Evolutionary conservation across 495 filamentous ascomycete genomes (phyloP).

Genomic region (Pseudevernia furfuracea): DNA sequence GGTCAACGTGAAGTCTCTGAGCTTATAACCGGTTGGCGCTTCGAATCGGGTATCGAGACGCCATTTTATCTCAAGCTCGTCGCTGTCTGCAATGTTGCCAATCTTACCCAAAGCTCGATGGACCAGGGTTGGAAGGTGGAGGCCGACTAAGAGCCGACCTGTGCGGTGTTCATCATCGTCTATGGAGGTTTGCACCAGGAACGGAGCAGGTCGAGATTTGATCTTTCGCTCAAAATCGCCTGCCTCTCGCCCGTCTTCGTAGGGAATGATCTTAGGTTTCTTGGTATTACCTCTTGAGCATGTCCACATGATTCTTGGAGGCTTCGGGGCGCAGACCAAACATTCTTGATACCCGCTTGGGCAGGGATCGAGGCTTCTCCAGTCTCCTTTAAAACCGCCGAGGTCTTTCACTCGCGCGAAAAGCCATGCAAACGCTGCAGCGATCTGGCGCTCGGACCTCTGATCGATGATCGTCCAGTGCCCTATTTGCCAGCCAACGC

Average conservation of each 20-base stretch:
- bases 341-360: constrained; percentile 24
- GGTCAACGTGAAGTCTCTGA: constrained; percentile 35
- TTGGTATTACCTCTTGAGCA: constrained; percentile 10
- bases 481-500: constrained; percentile 27
- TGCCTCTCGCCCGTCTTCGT: constrained; percentile 32
- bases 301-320: constrained; percentile 31
- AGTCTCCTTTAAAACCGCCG: constrained; percentile 17
- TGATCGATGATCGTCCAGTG: constrained; percentile 30
- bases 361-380: constrained; percentile 21
- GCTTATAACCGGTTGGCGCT: constrained; percentile 29
- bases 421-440: constrained; percentile 34
- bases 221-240: constrained; percentile 31
- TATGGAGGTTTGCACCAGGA: constrained; percentile 38
- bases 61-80: constrained; percentile 37
- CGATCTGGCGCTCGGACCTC: constrained; percentile 28
- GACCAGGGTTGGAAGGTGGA: constrained; percentile 49
- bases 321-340: constrained; percentile 31
- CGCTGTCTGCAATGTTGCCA: constrained; percentile 12
- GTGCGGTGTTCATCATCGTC: constrained; percentile 28
- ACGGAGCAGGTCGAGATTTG: constrained; percentile 40
- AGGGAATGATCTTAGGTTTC: constrained; percentile 28
- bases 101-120: constrained; percentile 47
- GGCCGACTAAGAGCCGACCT: constrained; percentile 36
- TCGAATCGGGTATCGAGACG: constrained; percentile 44
- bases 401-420: constrained; percentile 29